Conservation (phyloP, 768 basidiomycete genomes). For the Leccinum ochraceum region DNA sequence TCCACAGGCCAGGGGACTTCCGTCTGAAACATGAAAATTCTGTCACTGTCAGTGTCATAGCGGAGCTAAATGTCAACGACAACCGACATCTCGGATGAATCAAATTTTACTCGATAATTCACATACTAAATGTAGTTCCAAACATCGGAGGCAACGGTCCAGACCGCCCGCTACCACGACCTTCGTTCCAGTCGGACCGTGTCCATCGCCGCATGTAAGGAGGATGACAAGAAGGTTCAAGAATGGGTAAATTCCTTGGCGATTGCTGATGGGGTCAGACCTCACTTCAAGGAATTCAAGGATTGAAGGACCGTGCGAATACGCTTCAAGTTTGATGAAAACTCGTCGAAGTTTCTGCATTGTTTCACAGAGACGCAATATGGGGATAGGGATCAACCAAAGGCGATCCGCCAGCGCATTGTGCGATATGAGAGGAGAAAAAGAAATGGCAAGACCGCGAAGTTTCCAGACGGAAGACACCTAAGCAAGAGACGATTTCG, state of each 20-base stretch:
- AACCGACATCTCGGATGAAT: not conserved
- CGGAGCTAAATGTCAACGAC: not conserved
- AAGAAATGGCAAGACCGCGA: no score
- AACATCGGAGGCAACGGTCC: not conserved
- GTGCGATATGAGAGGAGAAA: not conserved
- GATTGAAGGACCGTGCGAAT: not conserved
- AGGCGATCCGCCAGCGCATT: no score
- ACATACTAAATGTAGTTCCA: not conserved
- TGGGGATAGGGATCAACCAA: not conserved
- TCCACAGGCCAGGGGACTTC: not conserved
- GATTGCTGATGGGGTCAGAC: not conserved
- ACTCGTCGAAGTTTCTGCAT: not conserved
- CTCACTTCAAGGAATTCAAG: not conserved
- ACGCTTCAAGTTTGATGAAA: no score
- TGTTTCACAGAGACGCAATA: not conserved
- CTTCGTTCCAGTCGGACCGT: no score
- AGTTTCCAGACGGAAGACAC: no score
- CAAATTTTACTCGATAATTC: not conserved
- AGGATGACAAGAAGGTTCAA: not conserved
- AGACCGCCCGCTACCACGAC: not conserved
- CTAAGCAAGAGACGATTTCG: no score
- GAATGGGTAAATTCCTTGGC: not conserved
- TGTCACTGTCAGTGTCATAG: not conserved
- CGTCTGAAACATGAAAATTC: not conserved
- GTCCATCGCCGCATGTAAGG: no score